These are phyloP conservation scores for Kuraishia hungarica DNA, from an alignment of 805 yeast species.

Conservation along the genomic window DNA sequence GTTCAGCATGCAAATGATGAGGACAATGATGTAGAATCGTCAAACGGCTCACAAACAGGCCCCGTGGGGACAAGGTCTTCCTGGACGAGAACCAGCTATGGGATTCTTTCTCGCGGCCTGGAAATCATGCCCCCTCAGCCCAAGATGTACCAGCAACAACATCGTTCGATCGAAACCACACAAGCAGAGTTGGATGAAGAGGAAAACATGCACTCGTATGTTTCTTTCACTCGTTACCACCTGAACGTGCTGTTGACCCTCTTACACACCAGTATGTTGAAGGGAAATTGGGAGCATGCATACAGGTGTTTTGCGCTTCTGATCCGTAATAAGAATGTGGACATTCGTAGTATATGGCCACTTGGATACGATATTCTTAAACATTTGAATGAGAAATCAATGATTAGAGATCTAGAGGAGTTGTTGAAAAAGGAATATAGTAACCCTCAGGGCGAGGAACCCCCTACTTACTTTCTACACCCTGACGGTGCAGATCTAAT, in stretches of 20 bases:
- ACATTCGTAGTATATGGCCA: constrained; percentile 55
- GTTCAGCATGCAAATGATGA: neutral
- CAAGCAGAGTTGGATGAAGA: neutral
- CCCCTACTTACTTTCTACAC: neutral
- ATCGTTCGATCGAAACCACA: neutral
- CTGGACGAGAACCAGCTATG: neutral
- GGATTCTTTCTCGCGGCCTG: neutral
- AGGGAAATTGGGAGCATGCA: constrained; percentile 46
- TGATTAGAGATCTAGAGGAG: neutral
- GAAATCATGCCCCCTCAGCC: neutral
- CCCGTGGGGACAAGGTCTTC: neutral
- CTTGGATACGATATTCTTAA: constrained; percentile 48
- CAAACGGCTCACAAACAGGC: neutral
- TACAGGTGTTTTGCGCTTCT: constrained; percentile 43
- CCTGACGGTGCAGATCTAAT: neutral
- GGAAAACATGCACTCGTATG: neutral
- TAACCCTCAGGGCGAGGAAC: neutral
- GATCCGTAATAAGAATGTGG: constrained; percentile 38
- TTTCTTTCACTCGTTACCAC: constrained; percentile 5
- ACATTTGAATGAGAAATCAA: constrained; percentile 13
- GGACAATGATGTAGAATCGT: neutral
- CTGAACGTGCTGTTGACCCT: constrained; percentile 28
- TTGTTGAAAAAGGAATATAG: neutral
- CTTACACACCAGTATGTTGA: constrained; percentile 39
- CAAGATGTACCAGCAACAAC: neutral